Conservation (phyloP, 139 green algal genomes). For the Coccomyxa sp. region DNA sequence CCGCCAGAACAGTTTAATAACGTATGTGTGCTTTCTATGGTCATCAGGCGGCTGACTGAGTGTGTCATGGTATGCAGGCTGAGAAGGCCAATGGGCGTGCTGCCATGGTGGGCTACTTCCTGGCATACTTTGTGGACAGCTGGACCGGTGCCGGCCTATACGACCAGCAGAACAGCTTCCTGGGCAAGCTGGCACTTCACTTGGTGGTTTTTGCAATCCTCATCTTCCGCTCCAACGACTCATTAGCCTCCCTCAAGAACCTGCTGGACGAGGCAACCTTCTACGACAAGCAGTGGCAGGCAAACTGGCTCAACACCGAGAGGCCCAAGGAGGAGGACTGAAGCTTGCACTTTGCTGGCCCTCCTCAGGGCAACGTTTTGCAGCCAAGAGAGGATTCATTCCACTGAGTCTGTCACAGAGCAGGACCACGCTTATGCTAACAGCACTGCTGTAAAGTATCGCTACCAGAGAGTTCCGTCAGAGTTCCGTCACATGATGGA, state of each 20-base stretch:
- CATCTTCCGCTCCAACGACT: conserved; percentile 50
- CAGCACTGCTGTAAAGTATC: too few relatives aligned
- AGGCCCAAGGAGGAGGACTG: conserved; percentile 34
- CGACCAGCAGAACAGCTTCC: conserved; percentile 89
- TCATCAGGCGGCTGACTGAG: neutral
- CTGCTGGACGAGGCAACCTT: conserved; percentile 90
- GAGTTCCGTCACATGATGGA: too few relatives aligned
- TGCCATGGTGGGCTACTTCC: conserved; percentile 88
- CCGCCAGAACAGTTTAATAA: neutral
- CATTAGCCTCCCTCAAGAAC: conserved; percentile 76
- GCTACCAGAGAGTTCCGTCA: too few relatives aligned
- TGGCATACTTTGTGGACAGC: conserved; percentile 74
- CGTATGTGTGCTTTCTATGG: neutral
- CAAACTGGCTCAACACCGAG: conserved; percentile 66
- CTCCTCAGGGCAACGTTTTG: too few relatives aligned
- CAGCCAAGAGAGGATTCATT: neutral
- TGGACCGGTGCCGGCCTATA: conserved; percentile 73
- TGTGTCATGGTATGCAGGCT: conserved; percentile 40
- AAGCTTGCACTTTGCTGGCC: too few relatives aligned
- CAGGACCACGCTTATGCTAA: too few relatives aligned
- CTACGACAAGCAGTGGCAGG: conserved; percentile 89
- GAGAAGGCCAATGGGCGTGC: conserved; percentile 95
- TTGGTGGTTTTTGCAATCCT: conserved; percentile 78
- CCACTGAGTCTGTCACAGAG: neutral
- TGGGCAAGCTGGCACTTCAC: conserved; percentile 86